Evolutionary conservation across 306 rosid genomes (phyloP), one percentile per base, ranked within the genome.

Genomic region (Senna siamea): DNA sequence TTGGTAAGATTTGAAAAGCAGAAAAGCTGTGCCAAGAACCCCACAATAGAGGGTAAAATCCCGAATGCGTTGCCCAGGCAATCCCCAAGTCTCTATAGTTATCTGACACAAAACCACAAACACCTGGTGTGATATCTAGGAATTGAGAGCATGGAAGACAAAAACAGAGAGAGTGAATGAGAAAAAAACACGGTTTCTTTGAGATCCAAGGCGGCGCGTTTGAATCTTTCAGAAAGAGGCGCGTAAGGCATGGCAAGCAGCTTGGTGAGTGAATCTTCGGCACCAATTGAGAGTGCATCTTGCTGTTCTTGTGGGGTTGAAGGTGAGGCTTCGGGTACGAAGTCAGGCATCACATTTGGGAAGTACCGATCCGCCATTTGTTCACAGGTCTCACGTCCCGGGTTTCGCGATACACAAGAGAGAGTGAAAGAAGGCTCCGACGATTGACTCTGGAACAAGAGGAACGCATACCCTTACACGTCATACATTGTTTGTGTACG

Each of bases 131-230:
- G 65, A 18, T 23, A 38, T 77, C 48, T 18, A 7, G 48, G 66
- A 70, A 58, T 28, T 32, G 18, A 10, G 10, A 19, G 23, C 22
- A 9, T 1, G 11, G 35, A 15, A 5, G 14, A 51, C 5, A 60
- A 9, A 8, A 8, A 15, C 2, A 3, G 5, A 26, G 30, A 69
- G 9, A 8, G 23, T 2, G 12, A 73, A 9, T n/a, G 46, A 68
- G 54, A 53, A 77, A 28, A 35, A 37, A 50, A 67, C 80, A 87
- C 89, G 73, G 91, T 82, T 84, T 91, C 89, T 82, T 87, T 89
- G 63, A 87, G 92, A 86, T 89, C 97, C 76, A 89, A 73, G 67
- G 89, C 90, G n/a, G 88, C 80, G 77, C 94, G 89, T 83, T 89
- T 85, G 77, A 91, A 85, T 34, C 79, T 90, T 78, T 89, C 80